Evolutionary conservation across 169 alveolate species (phyloP).

Genomic region (Cryptosporidium sp.): DNA sequence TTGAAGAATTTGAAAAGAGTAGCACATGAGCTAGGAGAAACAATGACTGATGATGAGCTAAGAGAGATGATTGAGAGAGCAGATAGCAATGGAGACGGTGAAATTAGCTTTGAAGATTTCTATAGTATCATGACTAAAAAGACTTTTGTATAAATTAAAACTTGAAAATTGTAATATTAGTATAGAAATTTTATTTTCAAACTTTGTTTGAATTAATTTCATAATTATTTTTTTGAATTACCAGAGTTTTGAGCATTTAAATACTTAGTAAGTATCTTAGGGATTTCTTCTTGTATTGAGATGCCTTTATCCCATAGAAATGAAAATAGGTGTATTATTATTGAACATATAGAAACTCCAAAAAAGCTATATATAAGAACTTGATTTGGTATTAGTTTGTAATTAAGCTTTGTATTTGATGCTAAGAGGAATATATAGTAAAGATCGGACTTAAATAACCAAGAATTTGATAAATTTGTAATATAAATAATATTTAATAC

Average conservation of each 20-base stretch:
- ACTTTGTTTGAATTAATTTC: not conserved
- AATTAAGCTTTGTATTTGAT: slow-evolving; percentile 39
- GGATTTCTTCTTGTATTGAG: slow-evolving; percentile 20
- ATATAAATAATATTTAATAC: slow-evolving; percentile 22
- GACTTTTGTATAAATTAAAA: slow-evolving; percentile 89
- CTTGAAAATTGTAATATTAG: not conserved
- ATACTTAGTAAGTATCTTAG: slow-evolving; percentile 42
- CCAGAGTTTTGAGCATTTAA: not conserved
- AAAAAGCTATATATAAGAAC: slow-evolving; percentile 44
- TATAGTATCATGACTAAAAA: slow-evolving; percentile 98
- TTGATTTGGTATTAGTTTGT: slow-evolving; percentile 45
- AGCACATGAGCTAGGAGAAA: slow-evolving; percentile 98
- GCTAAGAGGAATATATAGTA: slow-evolving; percentile 44
- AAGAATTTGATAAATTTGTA: slow-evolving; percentile 30
- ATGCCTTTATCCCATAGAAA: slow-evolving; percentile 35
- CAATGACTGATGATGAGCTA: slow-evolving; percentile 96
- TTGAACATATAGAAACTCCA: slow-evolving; percentile 50
- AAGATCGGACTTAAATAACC: slow-evolving; percentile 50
- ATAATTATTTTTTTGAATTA: slow-evolving; percentile 13
- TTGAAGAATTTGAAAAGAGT: slow-evolving; percentile 96
- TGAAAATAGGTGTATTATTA: slow-evolving; percentile 13
- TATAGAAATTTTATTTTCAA: not conserved
- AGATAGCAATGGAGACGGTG: slow-evolving; percentile 98
- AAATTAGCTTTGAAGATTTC: slow-evolving; percentile 97
- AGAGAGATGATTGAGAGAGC: slow-evolving; percentile 99